Evolutionary conservation across 78 protist species (phyloP).

Genomic region (Dictyostelium citrinum): DNA sequence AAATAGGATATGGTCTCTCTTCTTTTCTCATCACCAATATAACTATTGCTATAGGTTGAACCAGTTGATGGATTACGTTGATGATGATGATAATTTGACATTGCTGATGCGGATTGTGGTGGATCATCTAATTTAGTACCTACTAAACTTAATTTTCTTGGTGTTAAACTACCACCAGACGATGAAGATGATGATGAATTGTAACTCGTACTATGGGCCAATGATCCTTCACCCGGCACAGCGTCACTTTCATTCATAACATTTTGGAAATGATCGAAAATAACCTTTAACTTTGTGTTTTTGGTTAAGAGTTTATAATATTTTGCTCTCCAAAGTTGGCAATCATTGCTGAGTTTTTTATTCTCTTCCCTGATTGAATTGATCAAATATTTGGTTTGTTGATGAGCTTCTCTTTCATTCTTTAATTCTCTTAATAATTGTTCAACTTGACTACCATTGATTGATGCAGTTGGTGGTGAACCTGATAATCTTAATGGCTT

Average conservation of each 20-base stretch:
- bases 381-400: background rate
- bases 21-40: background rate
- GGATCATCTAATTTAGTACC: background rate
- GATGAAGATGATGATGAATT: background rate
- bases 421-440: background rate
- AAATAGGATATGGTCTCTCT: background rate
- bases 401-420: background rate
- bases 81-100: background rate
- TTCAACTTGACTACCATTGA: background rate
- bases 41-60: background rate
- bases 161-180: background rate
- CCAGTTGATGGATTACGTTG: background rate
- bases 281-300: background rate
- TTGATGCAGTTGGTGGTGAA: background rate
- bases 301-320: background rate
- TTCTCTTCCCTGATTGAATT: background rate
- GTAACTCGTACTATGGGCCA: background rate
- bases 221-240: background rate
- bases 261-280: constrained; percentile 13
- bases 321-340: constrained; percentile 5
- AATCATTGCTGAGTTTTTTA: background rate
- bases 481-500: background rate
- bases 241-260: constrained; percentile 4
- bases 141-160: background rate
- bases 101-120: background rate